A percentile compares a stretch with the other conserved stretches of the same genome.
Conservation (phyloP, 257 asterid genomes). For the Plectranthus barbatus region DNA sequence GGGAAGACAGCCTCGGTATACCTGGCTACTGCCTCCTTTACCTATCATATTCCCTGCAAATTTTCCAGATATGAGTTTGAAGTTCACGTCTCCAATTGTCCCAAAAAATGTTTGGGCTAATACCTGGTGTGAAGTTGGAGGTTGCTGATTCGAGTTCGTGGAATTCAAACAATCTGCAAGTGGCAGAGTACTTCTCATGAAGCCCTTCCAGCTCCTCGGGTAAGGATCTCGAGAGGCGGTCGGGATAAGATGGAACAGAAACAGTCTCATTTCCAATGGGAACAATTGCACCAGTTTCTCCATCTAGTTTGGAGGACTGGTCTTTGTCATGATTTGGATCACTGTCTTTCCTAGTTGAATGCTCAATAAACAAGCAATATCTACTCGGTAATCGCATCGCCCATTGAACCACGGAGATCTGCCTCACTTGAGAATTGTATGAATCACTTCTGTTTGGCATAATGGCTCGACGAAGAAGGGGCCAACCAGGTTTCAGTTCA, state of each 20-base stretch:
- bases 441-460: slow-evolving; percentile 24
- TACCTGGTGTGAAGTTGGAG: slow-evolving; percentile 51
- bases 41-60: slow-evolving; percentile 71
- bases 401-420: slow-evolving; percentile 84
- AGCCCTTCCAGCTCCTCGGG: slow-evolving; percentile 65
- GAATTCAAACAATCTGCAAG: slow-evolving; percentile 64
- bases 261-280: slow-evolving; percentile 29
- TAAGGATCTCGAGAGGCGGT: slow-evolving; percentile 24
- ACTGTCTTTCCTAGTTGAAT: slow-evolving; percentile 23
- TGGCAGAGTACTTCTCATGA: slow-evolving; percentile 79
- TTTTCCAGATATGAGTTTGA: slow-evolving; percentile 2
- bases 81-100: neutral
- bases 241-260: slow-evolving; percentile 32
- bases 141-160: slow-evolving; percentile 73
- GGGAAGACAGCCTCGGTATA: slow-evolving; percentile 72
- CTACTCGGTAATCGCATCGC: slow-evolving; percentile 69
- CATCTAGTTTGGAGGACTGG: slow-evolving; percentile 31
- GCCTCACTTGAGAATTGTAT: slow-evolving; percentile 25
- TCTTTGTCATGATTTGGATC: slow-evolving; percentile 21
- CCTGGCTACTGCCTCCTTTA: slow-evolving; percentile 93
- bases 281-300: slow-evolving; percentile 66
- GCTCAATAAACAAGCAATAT: slow-evolving; percentile 37
- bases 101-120: neutral
- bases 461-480: slow-evolving; percentile 66
- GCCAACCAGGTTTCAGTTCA: slow-evolving; percentile 90